phyloP scores from a whole-genome alignment of 371 early-diverging fungal genomes.

The Mortierella sp. region DNA sequence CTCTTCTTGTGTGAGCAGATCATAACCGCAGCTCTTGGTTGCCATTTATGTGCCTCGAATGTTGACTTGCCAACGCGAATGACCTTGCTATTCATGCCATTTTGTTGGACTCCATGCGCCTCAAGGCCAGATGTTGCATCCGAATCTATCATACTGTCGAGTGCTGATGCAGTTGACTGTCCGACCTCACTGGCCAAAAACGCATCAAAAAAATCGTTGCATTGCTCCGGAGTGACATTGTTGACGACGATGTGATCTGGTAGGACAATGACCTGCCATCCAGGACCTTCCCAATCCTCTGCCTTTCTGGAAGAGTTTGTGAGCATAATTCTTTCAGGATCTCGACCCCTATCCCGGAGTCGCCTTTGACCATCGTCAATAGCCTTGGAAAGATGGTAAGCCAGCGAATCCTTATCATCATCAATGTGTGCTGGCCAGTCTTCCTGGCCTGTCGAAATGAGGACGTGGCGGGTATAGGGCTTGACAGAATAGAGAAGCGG shows the following conservation, averaged over 20 bases:
- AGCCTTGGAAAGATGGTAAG: conserved; percentile 25
- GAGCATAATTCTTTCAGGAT: conserved; percentile 44
- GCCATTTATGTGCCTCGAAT: conserved; percentile 56
- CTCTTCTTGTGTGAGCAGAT: conserved; percentile 84
- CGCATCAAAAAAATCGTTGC: conserved; percentile 60
- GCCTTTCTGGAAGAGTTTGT: conserved; percentile 65
- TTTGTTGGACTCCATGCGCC: conserved; percentile 54
- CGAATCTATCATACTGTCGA: conserved; percentile 23
- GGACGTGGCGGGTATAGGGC: conserved; percentile 76
- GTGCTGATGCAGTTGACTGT: background rate
- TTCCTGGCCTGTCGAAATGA: conserved; percentile 70
- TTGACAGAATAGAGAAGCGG: conserved; percentile 71
- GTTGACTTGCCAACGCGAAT: conserved; percentile 59
- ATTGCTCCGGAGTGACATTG: conserved; percentile 63
- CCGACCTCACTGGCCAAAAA: conserved; percentile 59
- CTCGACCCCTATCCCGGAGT: background rate
- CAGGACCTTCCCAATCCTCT: conserved; percentile 38
- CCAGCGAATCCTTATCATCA: conserved; percentile 61
- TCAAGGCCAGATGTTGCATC: conserved; percentile 11
- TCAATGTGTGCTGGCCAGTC: conserved; percentile 74
- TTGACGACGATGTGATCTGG: conserved; percentile 69
- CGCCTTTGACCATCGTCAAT: conserved; percentile 25
- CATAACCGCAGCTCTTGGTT: conserved; percentile 66
- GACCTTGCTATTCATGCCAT: conserved; percentile 2
- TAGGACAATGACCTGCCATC: conserved; percentile 59